Base-by-base conservation (phyloP, 495 filamentous ascomycete genomes). In the Haplographium delicatum region DNA sequence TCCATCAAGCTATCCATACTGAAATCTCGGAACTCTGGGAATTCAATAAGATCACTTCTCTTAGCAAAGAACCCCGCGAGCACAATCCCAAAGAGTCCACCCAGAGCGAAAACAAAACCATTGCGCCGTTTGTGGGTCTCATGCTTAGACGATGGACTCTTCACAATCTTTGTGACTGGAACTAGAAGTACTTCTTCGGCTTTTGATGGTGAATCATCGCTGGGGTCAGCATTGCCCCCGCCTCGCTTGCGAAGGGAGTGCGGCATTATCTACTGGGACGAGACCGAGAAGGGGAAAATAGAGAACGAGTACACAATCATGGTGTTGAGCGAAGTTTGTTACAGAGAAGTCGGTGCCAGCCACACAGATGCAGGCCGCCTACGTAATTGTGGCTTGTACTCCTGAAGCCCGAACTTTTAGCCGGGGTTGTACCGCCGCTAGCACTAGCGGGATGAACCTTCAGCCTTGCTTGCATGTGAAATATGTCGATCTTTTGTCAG, bases 1-100 rank as follows among this genome's bases (percentile, higher is more conserved):
- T 95, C 89, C 25, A 93, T 71, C 47, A 95, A 66, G 9, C 79
- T 79, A 47, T 95, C 89, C 67, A 96, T 75, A 65, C 89, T 90
- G 61, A 96, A 67, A 50, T 91, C 86, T 62, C 84, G 78, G 47
- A 95, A 62, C 50, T 83, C 83, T 35, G 88, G 85, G 50, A 96
- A 70, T 50, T 85, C 87, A 54, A 94, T 86, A 44, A 94, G 75
- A 59, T 95, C 88, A 68, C 88, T 86, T 62, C 78, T 86, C 42
- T 82, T 78, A 16, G 89, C 91, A 56, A 96, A 91, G 65, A 94
- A 85, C 33, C 86, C 79, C 3, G 91, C 91, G 23, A 84, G 72
- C 8, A 88, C 68, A 47, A 96, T 73, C 16, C 91, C 91, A 62
- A 94, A 90, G 28, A 95, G 56, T 26, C 87, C 88, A 24, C 91